Percentiles rank a stretch among this genome's conserved stretches.
phyloP scores from a whole-genome alignment of 148 eudicot species.

The Camellia sinensis region DNA sequence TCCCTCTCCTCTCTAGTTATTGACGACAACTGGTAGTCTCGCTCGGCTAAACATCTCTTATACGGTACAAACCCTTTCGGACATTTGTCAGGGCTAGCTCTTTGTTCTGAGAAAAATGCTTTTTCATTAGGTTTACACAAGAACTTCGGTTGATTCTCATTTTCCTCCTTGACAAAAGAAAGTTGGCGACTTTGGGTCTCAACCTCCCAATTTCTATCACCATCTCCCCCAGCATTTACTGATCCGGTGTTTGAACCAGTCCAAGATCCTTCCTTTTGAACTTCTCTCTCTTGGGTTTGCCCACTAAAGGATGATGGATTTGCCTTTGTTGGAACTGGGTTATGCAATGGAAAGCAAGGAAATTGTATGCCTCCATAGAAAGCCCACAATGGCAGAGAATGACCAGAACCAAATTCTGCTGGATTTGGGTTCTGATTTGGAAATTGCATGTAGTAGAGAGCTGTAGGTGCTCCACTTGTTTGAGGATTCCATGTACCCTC shows the following conservation, averaged over 20 bases:
- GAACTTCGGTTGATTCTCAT: not conserved
- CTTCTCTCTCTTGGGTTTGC: slow-evolving; percentile 30
- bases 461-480: slow-evolving; percentile 12
- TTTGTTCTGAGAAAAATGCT: slow-evolving; percentile 14
- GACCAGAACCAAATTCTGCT: slow-evolving; percentile 20
- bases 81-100: slow-evolving; percentile 15
- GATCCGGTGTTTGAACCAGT: slow-evolving; percentile 42
- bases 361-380: slow-evolving; percentile 33
- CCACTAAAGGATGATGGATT: not conserved
- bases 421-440: slow-evolving; percentile 20
- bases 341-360: slow-evolving; percentile 23
- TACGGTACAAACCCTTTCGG: slow-evolving; percentile 81
- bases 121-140: not conserved
- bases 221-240: slow-evolving; percentile 23
- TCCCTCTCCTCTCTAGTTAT: slow-evolving; percentile 40
- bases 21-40: slow-evolving; percentile 30
- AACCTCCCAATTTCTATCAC: slow-evolving; percentile 28
- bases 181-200: slow-evolving; percentile 29
- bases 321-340: slow-evolving; percentile 19
- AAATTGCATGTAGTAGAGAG: slow-evolving; percentile 17
- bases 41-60: slow-evolving; percentile 62
- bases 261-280: slow-evolving; percentile 40
- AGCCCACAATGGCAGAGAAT: slow-evolving; percentile 40
- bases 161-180: slow-evolving; percentile 21
- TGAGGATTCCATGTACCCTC: slow-evolving; percentile 20